phyloP scores from a whole-genome alignment of 345 rosid species.

The Lagerstroemia speciosa region DNA sequence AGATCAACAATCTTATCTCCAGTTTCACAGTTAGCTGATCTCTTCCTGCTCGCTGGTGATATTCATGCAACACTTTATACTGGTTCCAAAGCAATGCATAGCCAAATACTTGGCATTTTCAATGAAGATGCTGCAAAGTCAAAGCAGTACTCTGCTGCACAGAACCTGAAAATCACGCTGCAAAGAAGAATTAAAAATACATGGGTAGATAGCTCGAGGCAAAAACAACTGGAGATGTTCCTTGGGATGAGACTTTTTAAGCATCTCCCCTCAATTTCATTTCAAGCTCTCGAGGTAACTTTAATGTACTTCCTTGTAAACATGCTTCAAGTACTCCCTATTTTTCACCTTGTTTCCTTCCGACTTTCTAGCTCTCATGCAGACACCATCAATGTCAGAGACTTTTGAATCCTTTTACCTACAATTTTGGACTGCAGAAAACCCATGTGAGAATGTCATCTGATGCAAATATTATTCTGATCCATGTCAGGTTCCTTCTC shows the following conservation, averaged over 20 bases:
- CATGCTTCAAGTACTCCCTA: neutral
- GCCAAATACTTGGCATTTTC: slow-evolving; percentile 93
- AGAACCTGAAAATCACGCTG: slow-evolving; percentile 80
- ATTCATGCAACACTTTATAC: slow-evolving; percentile 98
- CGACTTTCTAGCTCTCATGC: neutral
- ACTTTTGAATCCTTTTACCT: too few relatives aligned
- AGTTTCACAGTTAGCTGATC: slow-evolving; percentile 83
- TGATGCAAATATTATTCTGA: slow-evolving; percentile 9
- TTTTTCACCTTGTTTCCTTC: neutral
- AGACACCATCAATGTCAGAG: neutral
- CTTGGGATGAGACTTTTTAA: slow-evolving; percentile 89
- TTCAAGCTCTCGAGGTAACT: slow-evolving; percentile 74
- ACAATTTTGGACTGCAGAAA: neutral
- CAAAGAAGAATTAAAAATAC: slow-evolving; percentile 93
- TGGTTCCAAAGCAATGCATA: slow-evolving; percentile 98
- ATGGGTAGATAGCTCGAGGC: slow-evolving; percentile 88
- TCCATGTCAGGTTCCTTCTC: slow-evolving; percentile 65
- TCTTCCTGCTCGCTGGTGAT: slow-evolving; percentile 93
- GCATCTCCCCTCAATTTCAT: slow-evolving; percentile 87
- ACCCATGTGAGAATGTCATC: neutral
- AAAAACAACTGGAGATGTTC: slow-evolving; percentile 95
- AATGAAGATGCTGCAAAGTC: slow-evolving; percentile 84
- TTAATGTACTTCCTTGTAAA: neutral
- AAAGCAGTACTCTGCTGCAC: slow-evolving; percentile 87
- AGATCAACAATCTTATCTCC: slow-evolving; percentile 79